phyloP scores from a whole-genome alignment of 306 rosid genomes.

The Pueraria montana region DNA sequence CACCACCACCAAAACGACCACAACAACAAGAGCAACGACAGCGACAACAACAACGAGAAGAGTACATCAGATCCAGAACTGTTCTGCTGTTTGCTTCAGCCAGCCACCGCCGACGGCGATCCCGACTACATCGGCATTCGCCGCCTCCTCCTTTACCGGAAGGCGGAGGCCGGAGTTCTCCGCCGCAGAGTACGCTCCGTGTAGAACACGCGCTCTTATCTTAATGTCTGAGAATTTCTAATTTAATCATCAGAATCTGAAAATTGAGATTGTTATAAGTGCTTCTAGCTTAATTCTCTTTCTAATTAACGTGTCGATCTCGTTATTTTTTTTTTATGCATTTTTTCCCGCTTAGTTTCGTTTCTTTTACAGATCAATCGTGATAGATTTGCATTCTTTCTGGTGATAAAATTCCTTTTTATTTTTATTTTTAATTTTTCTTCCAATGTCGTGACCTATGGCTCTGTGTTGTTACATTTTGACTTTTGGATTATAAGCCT shows the following conservation, averaged over 20 bases:
- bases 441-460: not conserved
- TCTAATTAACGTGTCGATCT: constrained; percentile 14
- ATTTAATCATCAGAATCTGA: constrained; percentile 1
- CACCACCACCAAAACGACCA: constrained; percentile 4
- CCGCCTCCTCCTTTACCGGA: constrained; percentile 79
- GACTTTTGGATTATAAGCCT: constrained; percentile 39
- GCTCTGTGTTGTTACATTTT: constrained; percentile 26
- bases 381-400: constrained; percentile 1
- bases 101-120: constrained; percentile 64
- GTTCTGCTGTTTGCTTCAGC: constrained; percentile 84
- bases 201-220: not conserved
- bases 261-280: constrained; percentile 8
- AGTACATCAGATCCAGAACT: constrained; percentile 67
- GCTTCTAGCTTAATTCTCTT: constrained; percentile 4
- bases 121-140: constrained; percentile 75
- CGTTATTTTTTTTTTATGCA: not conserved
- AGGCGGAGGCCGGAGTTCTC: constrained; percentile 68
- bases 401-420: not conserved
- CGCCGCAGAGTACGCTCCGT: constrained; percentile 72
- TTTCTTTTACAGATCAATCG: constrained; percentile 23
- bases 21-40: constrained; percentile 19
- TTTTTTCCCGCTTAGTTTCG: not conserved
- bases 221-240: constrained; percentile 1
- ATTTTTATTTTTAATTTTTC: not conserved
- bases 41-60: constrained; percentile 42